Percentiles rank a stretch among this genome's conserved stretches.
phyloP scores from a whole-genome alignment of 768 basidiomycete genomes.

The Amanita brunnescens region DNA sequence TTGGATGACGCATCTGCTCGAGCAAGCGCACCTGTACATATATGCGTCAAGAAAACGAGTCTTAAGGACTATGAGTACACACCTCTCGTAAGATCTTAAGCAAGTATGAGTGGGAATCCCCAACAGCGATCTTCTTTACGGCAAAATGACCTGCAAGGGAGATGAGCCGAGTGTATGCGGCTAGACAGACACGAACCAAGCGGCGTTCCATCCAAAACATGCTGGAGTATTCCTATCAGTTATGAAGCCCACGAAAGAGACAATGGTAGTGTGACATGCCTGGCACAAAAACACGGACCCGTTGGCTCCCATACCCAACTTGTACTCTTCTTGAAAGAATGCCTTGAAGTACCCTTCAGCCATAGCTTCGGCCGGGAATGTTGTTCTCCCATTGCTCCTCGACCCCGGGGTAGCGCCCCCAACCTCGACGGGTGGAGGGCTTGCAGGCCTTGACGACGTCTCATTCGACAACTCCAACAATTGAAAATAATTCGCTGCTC shows the following conservation, averaged over 20 bases:
- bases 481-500: conserved; percentile 76
- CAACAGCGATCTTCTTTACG: conserved; percentile 95
- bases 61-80: conserved; percentile 9
- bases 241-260: neutral
- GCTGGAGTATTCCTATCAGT: conserved; percentile 31
- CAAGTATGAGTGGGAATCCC: conserved; percentile 81
- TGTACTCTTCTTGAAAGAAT: conserved; percentile 86
- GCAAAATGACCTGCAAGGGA: conserved; percentile 64
- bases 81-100: conserved; percentile 76
- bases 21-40: conserved; percentile 61
- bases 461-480: conserved; percentile 69
- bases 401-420: conserved; percentile 3
- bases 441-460: conserved; percentile 41
- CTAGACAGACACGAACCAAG: conserved; percentile 42
- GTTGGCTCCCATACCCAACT: conserved; percentile 92
- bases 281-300: conserved; percentile 86
- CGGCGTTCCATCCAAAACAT: conserved; percentile 80
- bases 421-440: conserved; percentile 29
- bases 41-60: neutral
- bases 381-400: conserved; percentile 16
- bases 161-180: conserved; percentile 4
- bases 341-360: conserved; percentile 89
- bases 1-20: conserved; percentile 81
- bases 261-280: conserved; percentile 30
- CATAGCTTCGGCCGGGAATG: conserved; percentile 66